phyloP scores from a whole-genome alignment of 371 early-diverging fungal species.

The Apophysomyces trapeziformis region DNA sequence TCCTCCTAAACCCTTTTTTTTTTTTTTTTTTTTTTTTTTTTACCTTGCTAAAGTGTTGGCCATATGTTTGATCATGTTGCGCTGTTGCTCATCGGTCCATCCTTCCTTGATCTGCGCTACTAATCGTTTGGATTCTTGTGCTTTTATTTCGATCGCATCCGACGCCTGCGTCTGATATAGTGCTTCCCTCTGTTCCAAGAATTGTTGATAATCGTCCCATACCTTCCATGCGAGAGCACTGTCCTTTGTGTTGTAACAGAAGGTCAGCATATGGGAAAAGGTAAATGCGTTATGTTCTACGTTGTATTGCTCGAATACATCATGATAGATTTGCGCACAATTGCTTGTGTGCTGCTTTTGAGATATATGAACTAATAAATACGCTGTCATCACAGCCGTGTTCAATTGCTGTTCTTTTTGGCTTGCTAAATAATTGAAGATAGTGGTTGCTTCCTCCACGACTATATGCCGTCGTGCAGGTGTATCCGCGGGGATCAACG shows the following conservation, averaged over 20 bases:
- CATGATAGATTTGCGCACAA: conserved; percentile 51
- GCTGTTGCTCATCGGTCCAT: conserved; percentile 45
- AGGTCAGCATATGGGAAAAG: conserved; percentile 53
- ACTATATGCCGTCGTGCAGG: conserved; percentile 49
- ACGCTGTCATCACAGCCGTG: conserved; percentile 62
- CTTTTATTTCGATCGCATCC: conserved; percentile 24
- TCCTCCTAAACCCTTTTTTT: too few species aligned
- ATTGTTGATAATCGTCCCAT: conserved; percentile 59
- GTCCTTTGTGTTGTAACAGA: conserved; percentile 54
- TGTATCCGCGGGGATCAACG: conserved; percentile 26
- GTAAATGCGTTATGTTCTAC: conserved; percentile 62
- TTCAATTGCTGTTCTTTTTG: conserved; percentile 39
- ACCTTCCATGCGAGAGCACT: conserved; percentile 53
- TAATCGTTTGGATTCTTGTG: conserved; percentile 14
- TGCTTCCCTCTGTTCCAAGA: conserved; percentile 35
- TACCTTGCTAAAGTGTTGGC: conserved; percentile 51
- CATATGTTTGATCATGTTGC: conserved; percentile 39
- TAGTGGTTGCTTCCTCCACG: conserved; percentile 43
- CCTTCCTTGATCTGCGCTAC: conserved; percentile 31
- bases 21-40: background rate
- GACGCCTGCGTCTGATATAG: conserved; percentile 19
- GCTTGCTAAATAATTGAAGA: conserved; percentile 41
- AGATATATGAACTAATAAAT: conserved; percentile 60
- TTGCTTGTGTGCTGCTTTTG: conserved; percentile 56
- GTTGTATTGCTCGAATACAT: conserved; percentile 45